Conservation (phyloP, 371 early-diverging fungal genomes). For the Mortierella sp. region DNA sequence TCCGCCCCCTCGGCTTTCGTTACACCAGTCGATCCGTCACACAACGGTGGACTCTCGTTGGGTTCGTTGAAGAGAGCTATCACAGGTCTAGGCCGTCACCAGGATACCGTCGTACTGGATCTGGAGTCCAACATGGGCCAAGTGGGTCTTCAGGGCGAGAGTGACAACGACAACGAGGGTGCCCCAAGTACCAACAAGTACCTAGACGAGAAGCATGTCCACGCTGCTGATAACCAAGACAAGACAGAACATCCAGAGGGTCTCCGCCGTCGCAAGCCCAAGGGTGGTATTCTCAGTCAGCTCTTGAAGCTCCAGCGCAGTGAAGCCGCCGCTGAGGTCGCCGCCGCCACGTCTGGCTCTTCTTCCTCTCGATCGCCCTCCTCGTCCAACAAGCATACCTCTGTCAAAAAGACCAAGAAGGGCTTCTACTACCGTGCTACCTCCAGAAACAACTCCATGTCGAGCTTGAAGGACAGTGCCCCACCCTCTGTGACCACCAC, state of each 20-base stretch:
- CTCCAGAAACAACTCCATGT: conserved; percentile 35
- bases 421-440: conserved; percentile 38
- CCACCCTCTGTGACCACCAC: conserved; percentile 31
- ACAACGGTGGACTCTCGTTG: conserved; percentile 7
- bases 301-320: conserved; percentile 41
- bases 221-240: not conserved
- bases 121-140: conserved; percentile 33
- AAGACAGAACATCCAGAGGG: conserved; percentile 1
- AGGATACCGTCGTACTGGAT: conserved; percentile 9
- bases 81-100: conserved; percentile 12
- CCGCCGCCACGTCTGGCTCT: not conserved
- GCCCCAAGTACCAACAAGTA: not conserved
- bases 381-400: conserved; percentile 1
- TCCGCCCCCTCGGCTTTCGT: not conserved
- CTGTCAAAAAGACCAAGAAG: conserved; percentile 25
- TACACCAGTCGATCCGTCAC: not conserved
- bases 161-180: not conserved
- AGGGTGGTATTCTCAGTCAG: conserved; percentile 50
- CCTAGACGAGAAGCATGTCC: conserved; percentile 1
- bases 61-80: conserved; percentile 29
- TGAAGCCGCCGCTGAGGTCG: conserved; percentile 22
- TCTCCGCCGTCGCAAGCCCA: conserved; percentile 33
- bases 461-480: conserved; percentile 20
- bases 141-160: not conserved
- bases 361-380: not conserved